phyloP scores from a whole-genome alignment of 2,329 filamentous ascomycete species.

The Coleophoma crateriformis region DNA sequence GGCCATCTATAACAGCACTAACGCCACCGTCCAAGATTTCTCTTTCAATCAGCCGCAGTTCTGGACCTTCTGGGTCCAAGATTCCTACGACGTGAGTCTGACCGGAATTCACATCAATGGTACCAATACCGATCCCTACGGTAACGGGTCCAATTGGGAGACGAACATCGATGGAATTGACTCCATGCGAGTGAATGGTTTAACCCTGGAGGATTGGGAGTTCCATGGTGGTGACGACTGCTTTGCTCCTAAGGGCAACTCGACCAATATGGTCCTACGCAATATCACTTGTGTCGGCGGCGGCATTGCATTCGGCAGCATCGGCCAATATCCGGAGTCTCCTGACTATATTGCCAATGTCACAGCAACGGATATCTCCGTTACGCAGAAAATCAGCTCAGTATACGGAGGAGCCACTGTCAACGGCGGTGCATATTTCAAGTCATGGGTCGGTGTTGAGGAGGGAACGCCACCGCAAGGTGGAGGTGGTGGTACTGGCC shows the following conservation, averaged over 20 bases:
- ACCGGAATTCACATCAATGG: neutral
- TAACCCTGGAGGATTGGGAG: neutral
- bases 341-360: constrained; percentile 1
- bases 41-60: neutral
- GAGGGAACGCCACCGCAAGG: neutral
- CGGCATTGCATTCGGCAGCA: constrained; percentile 1
- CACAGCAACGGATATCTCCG: neutral
- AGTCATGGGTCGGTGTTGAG: constrained; percentile 1
- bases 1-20: constrained; percentile 1
- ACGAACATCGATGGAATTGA: constrained; percentile 2
- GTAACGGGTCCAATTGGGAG: neutral
- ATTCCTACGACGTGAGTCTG: neutral
- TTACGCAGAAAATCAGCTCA: neutral
- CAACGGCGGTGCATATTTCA: neutral
- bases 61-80: constrained; percentile 1
- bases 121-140: constrained; percentile 1
- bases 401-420: neutral
- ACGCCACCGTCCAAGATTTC: neutral
- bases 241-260: constrained; percentile 1
- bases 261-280: constrained; percentile 1
- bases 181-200: neutral
- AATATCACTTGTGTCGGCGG: constrained; percentile 1
- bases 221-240: constrained; percentile 2
- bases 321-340: constrained; percentile 1
- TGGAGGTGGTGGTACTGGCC: neutral